Base-by-base conservation (phyloP, 177 flowering plant genomes). In the Vitis hybrid region DNA sequence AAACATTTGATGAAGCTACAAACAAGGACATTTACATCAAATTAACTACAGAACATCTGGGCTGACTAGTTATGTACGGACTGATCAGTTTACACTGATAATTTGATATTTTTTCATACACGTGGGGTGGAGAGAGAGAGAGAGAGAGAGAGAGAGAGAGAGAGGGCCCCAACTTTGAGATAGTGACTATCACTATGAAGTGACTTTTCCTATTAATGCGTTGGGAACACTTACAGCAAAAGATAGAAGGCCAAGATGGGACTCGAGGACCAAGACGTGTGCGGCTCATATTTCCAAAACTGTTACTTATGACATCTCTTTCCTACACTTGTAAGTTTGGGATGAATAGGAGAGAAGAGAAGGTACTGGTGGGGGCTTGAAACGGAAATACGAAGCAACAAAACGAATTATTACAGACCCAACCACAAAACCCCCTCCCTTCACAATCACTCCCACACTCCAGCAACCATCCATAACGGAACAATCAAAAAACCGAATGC, bases 401-500 rank as follows among this genome's bases (percentile, higher is more conserved):
- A 63, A 30, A 58, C 48, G 3, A 41, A 46, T 21, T 2, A 11
- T 20, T 35, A 54, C 52, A 61, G 17, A 56, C 49, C 62, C 52
- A 62, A 61, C 65, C 15, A 61, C 46, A 13, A 53, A 53, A 11
- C 20, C 55, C 18, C 53, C 61, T 14, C 58, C 8, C 46, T 35
- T n/a, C 10, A 58, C 49, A 24, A 46, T 61, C 71, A 54, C 50
- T 63, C n/a, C 6, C 65, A 57, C 15, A 15, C 9, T 58, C 58
- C 35, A 17, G 27, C 30, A 53, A 54, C 56, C 49, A 41, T 41
- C 56, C 49, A 41, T 20, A 24, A 60, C 64, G 21, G 72, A 60
- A 55, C 24, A 66, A 75, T 20, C 15, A 27, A 51, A 52, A 62
- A 54, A 21, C 41, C 24, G 65, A 71, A 57, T 27, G 67, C 72